These are phyloP conservation scores for Rhododendron kiyosumense DNA, from an alignment of 148 eudicot species.

Conservation along the genomic window DNA sequence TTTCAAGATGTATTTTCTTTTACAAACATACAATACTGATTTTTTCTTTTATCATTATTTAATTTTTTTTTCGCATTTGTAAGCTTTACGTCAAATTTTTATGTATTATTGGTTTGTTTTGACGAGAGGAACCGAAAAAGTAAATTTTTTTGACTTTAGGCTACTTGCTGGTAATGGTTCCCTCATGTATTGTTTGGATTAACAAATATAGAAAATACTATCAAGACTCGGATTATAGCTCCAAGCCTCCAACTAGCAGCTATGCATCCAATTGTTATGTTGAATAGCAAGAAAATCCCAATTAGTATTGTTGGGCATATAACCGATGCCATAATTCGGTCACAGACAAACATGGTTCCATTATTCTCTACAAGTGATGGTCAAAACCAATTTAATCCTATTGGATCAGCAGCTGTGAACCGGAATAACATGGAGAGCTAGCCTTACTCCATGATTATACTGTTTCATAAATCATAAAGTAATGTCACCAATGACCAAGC, in stretches of 20 bases:
- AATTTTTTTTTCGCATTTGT: too few species aligned
- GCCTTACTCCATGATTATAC: not conserved
- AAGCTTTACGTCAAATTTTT: too few species aligned
- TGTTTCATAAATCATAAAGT: not conserved
- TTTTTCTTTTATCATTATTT: too few species aligned
- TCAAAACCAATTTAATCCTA: not conserved
- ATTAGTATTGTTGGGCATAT: not conserved
- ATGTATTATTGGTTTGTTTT: too few species aligned
- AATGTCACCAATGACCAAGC: not conserved
- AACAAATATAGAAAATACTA: too few species aligned
- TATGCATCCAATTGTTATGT: too few species aligned
- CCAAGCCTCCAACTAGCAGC: too few species aligned
- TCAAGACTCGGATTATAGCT: too few species aligned
- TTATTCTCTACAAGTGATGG: not conserved
- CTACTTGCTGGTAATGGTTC: too few species aligned
- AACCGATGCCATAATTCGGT: not conserved
- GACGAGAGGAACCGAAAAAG: too few species aligned
- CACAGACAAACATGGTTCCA: not conserved
- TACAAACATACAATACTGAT: not conserved
- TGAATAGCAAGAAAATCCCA: not conserved
- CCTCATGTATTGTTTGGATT: too few species aligned
- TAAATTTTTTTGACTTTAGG: too few species aligned
- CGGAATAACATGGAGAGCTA: not conserved
- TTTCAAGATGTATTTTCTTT: not conserved
- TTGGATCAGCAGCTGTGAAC: conserved; percentile 2